These are phyloP conservation scores for Cyclostephanos tholiformis DNA, from an alignment of 108 stramenopile species.

Conservation along the genomic window DNA sequence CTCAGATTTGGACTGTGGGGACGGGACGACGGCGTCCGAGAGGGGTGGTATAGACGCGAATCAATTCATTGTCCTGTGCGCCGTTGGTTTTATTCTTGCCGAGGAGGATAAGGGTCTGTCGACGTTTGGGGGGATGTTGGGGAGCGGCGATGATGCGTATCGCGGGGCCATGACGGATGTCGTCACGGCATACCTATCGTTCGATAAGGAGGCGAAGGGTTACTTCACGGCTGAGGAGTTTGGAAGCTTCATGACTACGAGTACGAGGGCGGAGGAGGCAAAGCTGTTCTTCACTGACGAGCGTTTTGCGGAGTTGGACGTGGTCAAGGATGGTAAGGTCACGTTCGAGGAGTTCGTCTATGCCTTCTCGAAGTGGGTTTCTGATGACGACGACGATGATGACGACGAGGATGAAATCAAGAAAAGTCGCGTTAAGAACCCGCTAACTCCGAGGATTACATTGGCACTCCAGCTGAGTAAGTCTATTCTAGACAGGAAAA, in stretches of 20 bases:
- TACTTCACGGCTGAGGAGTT: conserved; percentile 50
- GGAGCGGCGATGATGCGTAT: conserved; percentile 39
- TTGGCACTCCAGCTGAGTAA: conserved; percentile 53
- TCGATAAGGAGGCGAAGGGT: conserved; percentile 51
- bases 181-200: conserved; percentile 53
- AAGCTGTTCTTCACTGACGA: conserved; percentile 43
- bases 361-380: conserved; percentile 53
- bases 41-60: conserved; percentile 28
- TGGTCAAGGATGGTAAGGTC: conserved; percentile 41
- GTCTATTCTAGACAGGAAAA: conserved; percentile 38
- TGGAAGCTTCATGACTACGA: conserved; percentile 44
- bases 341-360: conserved; percentile 52
- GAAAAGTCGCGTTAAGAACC: conserved; percentile 35
- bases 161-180: conserved; percentile 51
- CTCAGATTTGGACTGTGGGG: conserved; percentile 21
- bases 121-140: conserved; percentile 48
- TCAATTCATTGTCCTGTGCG: conserved; percentile 50
- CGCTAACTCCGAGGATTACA: conserved; percentile 34
- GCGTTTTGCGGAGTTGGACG: conserved; percentile 46
- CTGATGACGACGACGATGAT: conserved; percentile 27
- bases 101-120: conserved; percentile 40
- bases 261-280: conserved; percentile 49
- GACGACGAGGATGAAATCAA: conserved; percentile 38
- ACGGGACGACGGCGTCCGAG: not conserved
- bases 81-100: conserved; percentile 48